These are phyloP conservation scores for Blepharisma undulans DNA, from an alignment of 169 alveolate species.

Conservation along the genomic window DNA sequence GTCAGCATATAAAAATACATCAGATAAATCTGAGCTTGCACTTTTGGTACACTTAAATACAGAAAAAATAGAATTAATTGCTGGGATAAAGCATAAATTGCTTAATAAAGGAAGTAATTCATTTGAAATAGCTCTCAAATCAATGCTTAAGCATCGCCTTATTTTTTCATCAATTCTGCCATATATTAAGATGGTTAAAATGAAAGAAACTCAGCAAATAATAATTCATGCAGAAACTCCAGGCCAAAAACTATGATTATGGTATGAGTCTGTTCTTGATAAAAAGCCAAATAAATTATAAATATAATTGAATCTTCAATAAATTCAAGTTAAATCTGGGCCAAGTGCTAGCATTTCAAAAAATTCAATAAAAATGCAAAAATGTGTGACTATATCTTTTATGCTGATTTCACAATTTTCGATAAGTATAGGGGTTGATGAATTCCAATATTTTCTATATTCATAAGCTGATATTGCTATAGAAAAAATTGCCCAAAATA, in stretches of 20 bases:
- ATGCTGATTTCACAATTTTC: neutral
- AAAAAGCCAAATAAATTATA: neutral
- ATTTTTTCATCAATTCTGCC: neutral
- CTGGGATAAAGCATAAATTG: neutral
- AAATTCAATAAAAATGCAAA: neutral
- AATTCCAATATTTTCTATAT: neutral
- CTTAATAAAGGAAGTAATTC: neutral
- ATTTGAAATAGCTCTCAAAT: no score
- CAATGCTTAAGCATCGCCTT: neutral
- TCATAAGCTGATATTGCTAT: neutral
- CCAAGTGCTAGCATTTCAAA: neutral
- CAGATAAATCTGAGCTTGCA: neutral
- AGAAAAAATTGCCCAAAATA: neutral
- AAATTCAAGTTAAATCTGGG: neutral
- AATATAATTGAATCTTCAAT: neutral
- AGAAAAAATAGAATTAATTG: neutral
- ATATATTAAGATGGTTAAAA: no score
- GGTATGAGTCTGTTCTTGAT: neutral
- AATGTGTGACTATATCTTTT: neutral
- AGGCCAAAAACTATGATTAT: neutral
- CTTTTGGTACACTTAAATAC: neutral
- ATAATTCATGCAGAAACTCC: neutral
- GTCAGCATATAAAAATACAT: neutral
- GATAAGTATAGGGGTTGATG: neutral
- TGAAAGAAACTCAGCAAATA: neutral